Conservation (phyloP, 768 basidiomycete genomes). For the Rhodosporidiobolus odoratus region DNA sequence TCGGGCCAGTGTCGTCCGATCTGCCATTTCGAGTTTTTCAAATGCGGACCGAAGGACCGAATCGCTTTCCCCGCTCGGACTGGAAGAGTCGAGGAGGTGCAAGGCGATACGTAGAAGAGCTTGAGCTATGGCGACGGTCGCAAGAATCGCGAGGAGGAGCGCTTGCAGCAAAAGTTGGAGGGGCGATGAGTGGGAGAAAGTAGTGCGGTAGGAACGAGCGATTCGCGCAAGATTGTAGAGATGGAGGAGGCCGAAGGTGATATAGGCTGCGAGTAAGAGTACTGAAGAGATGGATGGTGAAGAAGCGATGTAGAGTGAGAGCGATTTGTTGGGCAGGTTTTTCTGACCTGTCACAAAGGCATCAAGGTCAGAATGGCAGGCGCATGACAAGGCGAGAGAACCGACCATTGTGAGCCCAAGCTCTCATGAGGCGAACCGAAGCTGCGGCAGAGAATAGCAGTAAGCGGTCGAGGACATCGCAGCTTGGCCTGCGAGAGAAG, state of each 20-base stretch:
- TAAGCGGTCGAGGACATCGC: background rate
- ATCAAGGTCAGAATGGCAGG: background rate
- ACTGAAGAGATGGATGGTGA: background rate
- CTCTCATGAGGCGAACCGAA: background rate
- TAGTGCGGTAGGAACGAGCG: background rate
- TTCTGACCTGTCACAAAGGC: constrained; percentile 23
- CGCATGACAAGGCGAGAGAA: background rate
- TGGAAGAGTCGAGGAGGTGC: background rate
- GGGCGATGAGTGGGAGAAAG: background rate
- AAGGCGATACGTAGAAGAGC: background rate
- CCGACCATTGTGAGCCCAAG: constrained; percentile 32
- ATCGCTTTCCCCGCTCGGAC: too few species aligned
- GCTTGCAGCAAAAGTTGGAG: constrained; percentile 1
- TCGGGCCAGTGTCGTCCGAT: background rate
- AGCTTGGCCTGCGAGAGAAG: background rate
- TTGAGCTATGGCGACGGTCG: background rate
- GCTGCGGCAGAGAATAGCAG: background rate
- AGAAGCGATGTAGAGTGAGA: constrained; percentile 1
- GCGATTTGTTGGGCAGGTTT: constrained; percentile 14
- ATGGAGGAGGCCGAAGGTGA: background rate
- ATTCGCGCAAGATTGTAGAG: background rate
- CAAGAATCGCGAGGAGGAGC: constrained; percentile 11
- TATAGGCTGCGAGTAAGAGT: background rate
- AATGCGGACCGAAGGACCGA: background rate
- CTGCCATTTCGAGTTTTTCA: background rate